Conservation (phyloP, 495 filamentous ascomycete genomes). For the Aspergillus indologenus region DNA sequence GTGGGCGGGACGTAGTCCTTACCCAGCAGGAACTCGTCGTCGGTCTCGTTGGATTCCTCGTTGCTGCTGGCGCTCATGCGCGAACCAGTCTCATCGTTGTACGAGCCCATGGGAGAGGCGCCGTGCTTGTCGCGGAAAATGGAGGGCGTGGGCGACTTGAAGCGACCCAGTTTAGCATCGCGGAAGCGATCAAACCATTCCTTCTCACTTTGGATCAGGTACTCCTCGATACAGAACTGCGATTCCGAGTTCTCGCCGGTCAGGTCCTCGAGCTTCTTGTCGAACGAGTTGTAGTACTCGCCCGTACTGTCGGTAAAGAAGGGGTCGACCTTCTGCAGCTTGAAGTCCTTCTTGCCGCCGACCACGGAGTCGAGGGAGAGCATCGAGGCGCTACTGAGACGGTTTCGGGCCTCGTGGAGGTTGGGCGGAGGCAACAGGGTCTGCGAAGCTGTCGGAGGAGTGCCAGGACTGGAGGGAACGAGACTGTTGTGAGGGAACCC, state of each 20-base stretch:
- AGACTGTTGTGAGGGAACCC: conserved; percentile 24
- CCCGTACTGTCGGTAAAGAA: conserved; percentile 68
- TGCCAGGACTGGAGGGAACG: conserved; percentile 34
- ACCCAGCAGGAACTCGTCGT: conserved; percentile 60
- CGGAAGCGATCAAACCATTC: conserved; percentile 63
- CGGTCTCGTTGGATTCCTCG: conserved; percentile 16
- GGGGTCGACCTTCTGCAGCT: conserved; percentile 67
- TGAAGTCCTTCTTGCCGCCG: conserved; percentile 59
- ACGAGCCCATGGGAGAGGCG: conserved; percentile 31
- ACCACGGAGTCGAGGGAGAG: conserved; percentile 53
- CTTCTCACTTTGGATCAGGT: conserved; percentile 64
- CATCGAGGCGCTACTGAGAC: conserved; percentile 42
- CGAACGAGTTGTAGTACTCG: conserved; percentile 57
- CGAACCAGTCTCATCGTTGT: conserved; percentile 33
- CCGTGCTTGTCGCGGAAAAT: conserved; percentile 33
- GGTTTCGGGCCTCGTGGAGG: conserved; percentile 32
- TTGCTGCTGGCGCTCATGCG: conserved; percentile 29
- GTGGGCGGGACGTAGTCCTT: conserved; percentile 63
- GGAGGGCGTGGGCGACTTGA: conserved; percentile 41
- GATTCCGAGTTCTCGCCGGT: conserved; percentile 54
- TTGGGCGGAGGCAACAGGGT: conserved; percentile 16
- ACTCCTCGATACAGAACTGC: conserved; percentile 66
- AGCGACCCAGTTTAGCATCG: conserved; percentile 51
- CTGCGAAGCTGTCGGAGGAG: conserved; percentile 34
- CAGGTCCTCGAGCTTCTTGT: conserved; percentile 55